Evolutionary conservation across 2,329 filamentous ascomycete species (phyloP).

Genomic region (Trichoderma breve): DNA sequence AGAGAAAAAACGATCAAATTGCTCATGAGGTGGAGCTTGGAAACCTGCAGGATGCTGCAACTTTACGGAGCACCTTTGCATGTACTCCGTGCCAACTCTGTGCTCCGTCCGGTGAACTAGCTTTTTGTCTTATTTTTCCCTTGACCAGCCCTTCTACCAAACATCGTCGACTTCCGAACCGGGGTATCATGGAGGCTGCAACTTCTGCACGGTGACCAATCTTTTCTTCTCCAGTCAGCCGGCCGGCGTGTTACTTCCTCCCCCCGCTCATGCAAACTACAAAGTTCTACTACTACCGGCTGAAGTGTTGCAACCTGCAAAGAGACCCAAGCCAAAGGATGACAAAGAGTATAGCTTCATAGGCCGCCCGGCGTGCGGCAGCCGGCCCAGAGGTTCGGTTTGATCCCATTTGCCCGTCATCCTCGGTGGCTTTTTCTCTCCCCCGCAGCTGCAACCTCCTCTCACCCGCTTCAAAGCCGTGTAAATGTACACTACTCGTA

Average conservation of each 20-base stretch:
- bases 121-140: not conserved
- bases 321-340: not conserved
- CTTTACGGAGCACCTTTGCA: not conserved
- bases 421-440: not conserved
- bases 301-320: not conserved
- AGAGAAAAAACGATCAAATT: not conserved
- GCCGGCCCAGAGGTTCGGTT: not conserved
- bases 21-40: slow-evolving; percentile 1
- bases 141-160: not conserved
- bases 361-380: not conserved
- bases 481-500: not conserved
- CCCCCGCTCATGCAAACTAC: not conserved
- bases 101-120: not conserved
- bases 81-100: not conserved
- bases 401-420: not conserved
- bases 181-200: not conserved
- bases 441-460: not conserved
- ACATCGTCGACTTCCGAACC: slow-evolving; percentile 18
- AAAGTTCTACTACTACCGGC: not conserved
- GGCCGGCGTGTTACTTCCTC: not conserved
- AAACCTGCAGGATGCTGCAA: slow-evolving; percentile 5
- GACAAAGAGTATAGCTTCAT: not conserved
- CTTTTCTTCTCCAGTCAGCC: not conserved
- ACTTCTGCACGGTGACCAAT: not conserved
- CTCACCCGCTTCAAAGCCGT: not conserved